Percentiles rank a stretch among this genome's conserved stretches.
These are phyloP conservation scores for Fusarium nematophilum DNA, from an alignment of 2,329 filamentous ascomycete species.

Conservation along the genomic window DNA sequence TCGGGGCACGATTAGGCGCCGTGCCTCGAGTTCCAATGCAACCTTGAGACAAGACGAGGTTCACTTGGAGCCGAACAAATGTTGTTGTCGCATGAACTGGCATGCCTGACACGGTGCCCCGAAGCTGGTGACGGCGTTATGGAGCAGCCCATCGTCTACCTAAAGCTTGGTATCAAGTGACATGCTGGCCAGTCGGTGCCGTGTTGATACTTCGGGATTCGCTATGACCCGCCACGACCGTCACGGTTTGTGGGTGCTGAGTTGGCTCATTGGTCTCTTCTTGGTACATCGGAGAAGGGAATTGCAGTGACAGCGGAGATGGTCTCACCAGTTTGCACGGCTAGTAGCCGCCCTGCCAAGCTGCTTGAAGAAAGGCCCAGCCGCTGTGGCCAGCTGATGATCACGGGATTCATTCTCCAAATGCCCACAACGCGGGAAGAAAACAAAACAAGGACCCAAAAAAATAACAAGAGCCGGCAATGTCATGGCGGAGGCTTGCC, in stretches of 20 bases:
- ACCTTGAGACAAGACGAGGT: constrained; percentile 3
- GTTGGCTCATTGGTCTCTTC: not conserved
- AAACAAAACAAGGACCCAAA: not conserved
- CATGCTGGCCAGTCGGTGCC: too few species aligned
- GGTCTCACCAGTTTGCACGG: not conserved
- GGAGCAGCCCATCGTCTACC: too few species aligned
- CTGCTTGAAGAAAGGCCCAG: constrained; percentile 7
- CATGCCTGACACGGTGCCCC: not conserved
- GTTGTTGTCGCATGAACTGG: constrained; percentile 3
- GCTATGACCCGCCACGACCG: not conserved
- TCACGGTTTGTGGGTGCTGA: not conserved
- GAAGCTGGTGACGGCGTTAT: not conserved
- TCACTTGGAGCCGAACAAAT: not conserved
- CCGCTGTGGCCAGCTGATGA: not conserved
- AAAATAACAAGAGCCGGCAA: constrained; percentile 7
- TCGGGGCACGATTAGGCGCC: constrained; percentile 14
- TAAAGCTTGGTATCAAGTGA: too few species aligned
- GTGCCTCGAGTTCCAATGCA: not conserved
- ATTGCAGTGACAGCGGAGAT: not conserved
- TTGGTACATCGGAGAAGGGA: not conserved
- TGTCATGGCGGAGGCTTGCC: constrained; percentile 1
- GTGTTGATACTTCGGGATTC: constrained; percentile 1
- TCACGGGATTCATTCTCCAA: not conserved
- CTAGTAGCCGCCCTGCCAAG: not conserved
- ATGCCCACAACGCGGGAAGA: constrained; percentile 1